Conservation (phyloP, 805 yeast genomes). For the Myxozyma geophila region DNA sequence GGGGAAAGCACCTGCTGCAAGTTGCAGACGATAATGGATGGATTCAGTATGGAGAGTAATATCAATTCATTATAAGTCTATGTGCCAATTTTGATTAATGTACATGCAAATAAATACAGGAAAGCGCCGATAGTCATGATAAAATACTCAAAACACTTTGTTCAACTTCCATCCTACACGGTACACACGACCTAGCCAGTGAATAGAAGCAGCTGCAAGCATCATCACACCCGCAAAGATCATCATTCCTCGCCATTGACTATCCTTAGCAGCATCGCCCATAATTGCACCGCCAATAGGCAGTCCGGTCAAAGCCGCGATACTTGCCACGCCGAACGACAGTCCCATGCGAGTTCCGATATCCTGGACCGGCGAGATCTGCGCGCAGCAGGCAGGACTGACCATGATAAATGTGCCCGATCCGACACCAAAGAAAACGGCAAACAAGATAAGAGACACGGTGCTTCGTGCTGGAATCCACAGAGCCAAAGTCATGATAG, state of each 20-base stretch:
- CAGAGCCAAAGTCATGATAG: constrained; percentile 55
- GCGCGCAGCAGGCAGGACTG: constrained; percentile 44
- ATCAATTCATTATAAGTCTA: no score
- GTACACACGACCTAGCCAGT: neutral
- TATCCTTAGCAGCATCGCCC: constrained; percentile 10
- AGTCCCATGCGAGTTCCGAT: constrained; percentile 59
- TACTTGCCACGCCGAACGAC: constrained; percentile 60
- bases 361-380: constrained; percentile 36
- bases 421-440: constrained; percentile 43
- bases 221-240: constrained; percentile 17
- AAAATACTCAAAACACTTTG: neutral
- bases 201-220: constrained; percentile 10
- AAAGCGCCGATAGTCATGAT: neutral
- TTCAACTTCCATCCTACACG: constrained; percentile 18
- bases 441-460: constrained; percentile 38
- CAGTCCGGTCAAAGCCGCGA: constrained; percentile 47
- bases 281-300: constrained; percentile 42
- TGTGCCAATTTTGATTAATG: neutral
- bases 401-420: constrained; percentile 44
- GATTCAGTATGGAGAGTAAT: no score
- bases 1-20: no score
- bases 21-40: no score
- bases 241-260: constrained; percentile 16
- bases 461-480: constrained; percentile 69
- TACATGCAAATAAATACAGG: neutral